phyloP scores from a whole-genome alignment of 1,139 yeast species.

The Pichia sp. region DNA sequence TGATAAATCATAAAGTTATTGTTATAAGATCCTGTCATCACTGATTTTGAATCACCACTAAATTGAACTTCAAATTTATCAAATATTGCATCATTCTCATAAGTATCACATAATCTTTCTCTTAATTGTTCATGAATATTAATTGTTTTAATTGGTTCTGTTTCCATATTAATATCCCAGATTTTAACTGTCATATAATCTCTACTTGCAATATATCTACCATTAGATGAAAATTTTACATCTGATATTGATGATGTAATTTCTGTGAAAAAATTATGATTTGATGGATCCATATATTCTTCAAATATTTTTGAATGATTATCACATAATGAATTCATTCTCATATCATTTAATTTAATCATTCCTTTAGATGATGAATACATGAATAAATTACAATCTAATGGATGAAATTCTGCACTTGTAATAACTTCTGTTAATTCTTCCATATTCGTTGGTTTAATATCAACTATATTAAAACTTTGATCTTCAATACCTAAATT shows the following conservation, averaged over 20 bases:
- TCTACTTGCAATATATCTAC: constrained; percentile 89
- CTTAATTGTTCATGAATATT: constrained; percentile 94
- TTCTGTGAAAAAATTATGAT: constrained; percentile 95
- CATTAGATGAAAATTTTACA: constrained; percentile 87
- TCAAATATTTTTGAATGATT: constrained; percentile 83
- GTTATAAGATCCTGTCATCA: constrained; percentile 97
- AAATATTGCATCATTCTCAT: constrained; percentile 96
- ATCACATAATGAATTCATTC: constrained; percentile 93
- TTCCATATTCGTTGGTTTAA: constrained; percentile 98
- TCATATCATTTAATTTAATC: constrained; percentile 93
- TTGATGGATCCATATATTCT: constrained; percentile 87
- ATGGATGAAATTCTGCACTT: constrained; percentile 96
- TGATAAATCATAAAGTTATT: constrained; percentile 97
- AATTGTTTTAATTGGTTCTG: constrained; percentile 87
- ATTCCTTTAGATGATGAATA: constrained; percentile 97
- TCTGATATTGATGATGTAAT: constrained; percentile 93
- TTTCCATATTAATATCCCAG: constrained; percentile 98
- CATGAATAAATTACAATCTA: constrained; percentile 88
- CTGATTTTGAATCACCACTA: constrained; percentile 85
- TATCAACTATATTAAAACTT: constrained; percentile 93
- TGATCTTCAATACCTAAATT: constrained; percentile 92
- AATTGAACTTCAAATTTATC: constrained; percentile 97
- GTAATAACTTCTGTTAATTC: constrained; percentile 98
- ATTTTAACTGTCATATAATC: constrained; percentile 97
- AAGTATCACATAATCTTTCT: constrained; percentile 91